Percentiles rank a stretch among this genome's conserved stretches.
Evolutionary conservation across 805 yeast species (phyloP).

Genomic region (Spathaspora passalidarum): DNA sequence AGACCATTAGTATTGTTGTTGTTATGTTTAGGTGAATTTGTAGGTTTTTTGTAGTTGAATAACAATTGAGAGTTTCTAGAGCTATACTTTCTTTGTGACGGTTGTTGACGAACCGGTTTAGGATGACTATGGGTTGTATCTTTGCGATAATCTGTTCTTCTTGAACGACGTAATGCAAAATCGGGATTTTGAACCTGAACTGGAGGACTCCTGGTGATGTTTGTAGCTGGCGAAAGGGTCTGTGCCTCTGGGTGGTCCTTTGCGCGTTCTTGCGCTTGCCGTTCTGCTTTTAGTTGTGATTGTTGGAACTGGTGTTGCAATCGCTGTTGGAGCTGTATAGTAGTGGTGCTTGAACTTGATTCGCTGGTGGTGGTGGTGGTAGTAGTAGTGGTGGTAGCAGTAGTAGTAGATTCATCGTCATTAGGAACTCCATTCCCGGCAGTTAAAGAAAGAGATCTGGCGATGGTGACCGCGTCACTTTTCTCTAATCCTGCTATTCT

Average conservation of each 20-base stretch:
- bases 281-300: slow-evolving; percentile 9
- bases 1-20: too few relatives aligned
- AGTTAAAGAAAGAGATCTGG: slow-evolving; percentile 60
- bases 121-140: slow-evolving; percentile 13
- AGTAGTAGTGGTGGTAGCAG: slow-evolving; percentile 4
- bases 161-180: slow-evolving; percentile 34
- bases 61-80: slow-evolving; percentile 28
- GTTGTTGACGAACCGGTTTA: slow-evolving; percentile 5
- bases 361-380: too few relatives aligned
- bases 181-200: slow-evolving; percentile 9
- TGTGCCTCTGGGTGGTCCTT: background rate
- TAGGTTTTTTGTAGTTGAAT: slow-evolving; percentile 32
- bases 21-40: background rate
- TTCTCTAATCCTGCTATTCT: slow-evolving; percentile 76
- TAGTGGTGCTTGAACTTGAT: too few relatives aligned
- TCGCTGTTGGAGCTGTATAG: slow-evolving; percentile 11
- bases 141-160: slow-evolving; percentile 40
- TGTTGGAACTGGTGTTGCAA: slow-evolving; percentile 17
- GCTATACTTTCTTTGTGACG: slow-evolving; percentile 1
- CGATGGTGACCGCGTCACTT: slow-evolving; percentile 78
- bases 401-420: background rate
- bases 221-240: background rate
- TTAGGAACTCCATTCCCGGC: background rate
- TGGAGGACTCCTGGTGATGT: background rate
- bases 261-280: slow-evolving; percentile 20